Evolutionary conservation across 176 grass and related monocot genomes (phyloP).

Genomic region (Stipa capillata): DNA sequence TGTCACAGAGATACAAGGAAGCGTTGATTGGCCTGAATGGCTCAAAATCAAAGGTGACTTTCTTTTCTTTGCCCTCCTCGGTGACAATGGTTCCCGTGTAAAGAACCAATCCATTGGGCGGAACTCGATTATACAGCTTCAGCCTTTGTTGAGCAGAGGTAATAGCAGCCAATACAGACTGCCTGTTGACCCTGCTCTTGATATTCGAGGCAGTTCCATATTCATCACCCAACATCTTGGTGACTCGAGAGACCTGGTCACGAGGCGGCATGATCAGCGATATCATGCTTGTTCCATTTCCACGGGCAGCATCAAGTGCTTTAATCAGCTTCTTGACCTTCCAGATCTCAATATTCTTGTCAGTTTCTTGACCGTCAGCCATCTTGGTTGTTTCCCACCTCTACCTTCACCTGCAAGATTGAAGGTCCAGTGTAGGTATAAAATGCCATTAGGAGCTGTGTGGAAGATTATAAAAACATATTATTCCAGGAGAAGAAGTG

Average conservation of each 20-base stretch:
- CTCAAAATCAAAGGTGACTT: conserved; percentile 25
- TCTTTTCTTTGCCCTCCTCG: background rate
- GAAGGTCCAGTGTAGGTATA: background rate
- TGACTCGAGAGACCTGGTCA: conserved; percentile 32
- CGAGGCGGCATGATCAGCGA: conserved; percentile 36
- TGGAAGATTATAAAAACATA: background rate
- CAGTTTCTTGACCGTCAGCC: conserved; percentile 21
- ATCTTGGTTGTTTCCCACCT: conserved; percentile 24
- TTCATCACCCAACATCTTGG: conserved; percentile 44
- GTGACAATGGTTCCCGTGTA: conserved; percentile 3
- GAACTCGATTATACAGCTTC: conserved; percentile 7
- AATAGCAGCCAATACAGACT: background rate
- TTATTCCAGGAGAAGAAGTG: background rate
- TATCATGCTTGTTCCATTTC: conserved; percentile 47
- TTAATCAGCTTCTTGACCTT: conserved; percentile 37
- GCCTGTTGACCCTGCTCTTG: conserved; percentile 14
- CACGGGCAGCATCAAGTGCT: conserved; percentile 27
- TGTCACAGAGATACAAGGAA: conserved; percentile 39
- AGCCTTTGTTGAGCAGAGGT: conserved; percentile 6
- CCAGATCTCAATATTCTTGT: conserved; percentile 41
- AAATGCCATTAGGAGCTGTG: background rate
- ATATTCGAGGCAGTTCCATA: conserved; percentile 44
- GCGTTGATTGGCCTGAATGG: conserved; percentile 39
- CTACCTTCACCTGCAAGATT: background rate
- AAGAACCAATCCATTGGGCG: background rate